Conservation (phyloP, 2,329 filamentous ascomycete species). For the Pyrenophora graminea region DNA sequence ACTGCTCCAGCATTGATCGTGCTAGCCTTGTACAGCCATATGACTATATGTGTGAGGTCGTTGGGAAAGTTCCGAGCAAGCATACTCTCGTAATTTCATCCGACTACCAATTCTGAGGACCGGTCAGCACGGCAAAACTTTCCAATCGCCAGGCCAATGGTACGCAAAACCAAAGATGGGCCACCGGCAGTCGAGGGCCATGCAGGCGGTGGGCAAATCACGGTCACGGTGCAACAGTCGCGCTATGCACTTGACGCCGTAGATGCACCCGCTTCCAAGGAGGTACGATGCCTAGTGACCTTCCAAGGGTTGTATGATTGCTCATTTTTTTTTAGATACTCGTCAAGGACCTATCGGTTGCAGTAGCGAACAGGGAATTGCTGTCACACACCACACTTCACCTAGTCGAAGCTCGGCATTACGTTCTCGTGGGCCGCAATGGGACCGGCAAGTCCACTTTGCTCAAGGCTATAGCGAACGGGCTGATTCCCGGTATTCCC, state of each 20-base stretch:
- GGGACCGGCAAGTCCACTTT: conserved; percentile 83
- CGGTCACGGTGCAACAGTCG: conserved; percentile 46
- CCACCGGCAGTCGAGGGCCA: conserved; percentile 23
- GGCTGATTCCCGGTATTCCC: conserved; percentile 70
- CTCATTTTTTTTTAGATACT: conserved; percentile 40
- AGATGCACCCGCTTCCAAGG: conserved; percentile 46
- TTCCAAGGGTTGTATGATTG: neutral
- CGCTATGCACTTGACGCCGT: conserved; percentile 46
- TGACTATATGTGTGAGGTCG: neutral
- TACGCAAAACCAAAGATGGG: conserved; percentile 34
- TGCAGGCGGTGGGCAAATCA: conserved; percentile 33
- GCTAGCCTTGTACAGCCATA: neutral
- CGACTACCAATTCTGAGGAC: neutral
- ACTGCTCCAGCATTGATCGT: neutral
- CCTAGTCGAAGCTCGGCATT: conserved; percentile 72
- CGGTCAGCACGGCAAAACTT: neutral
- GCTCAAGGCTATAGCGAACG: conserved; percentile 74
- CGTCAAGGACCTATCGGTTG: conserved; percentile 72
- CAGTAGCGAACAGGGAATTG: conserved; percentile 67
- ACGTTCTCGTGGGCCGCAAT: conserved; percentile 79
- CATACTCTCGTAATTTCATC: no score
- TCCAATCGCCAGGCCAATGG: conserved; percentile 23
- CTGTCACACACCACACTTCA: conserved; percentile 70
- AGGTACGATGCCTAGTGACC: conserved; percentile 23
- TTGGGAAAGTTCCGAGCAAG: no score